phyloP scores from a whole-genome alignment of 805 yeast genomes.

The Candida ipomoeae region DNA sequence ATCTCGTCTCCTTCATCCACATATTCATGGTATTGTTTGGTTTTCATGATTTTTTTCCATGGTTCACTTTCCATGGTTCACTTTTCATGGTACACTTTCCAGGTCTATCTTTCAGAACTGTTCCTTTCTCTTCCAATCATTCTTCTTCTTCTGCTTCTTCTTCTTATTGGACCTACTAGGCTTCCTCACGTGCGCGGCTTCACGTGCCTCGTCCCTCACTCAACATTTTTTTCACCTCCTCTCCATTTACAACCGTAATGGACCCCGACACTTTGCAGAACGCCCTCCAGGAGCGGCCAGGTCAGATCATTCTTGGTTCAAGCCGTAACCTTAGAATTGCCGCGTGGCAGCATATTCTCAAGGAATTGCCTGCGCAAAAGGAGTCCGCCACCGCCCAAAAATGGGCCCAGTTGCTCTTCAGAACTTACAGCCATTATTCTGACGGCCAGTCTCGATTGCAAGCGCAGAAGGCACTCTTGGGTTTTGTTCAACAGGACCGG shows the following conservation, averaged over 20 bases:
- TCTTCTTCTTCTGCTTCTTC: no score
- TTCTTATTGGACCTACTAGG: no score
- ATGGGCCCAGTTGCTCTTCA: conserved; percentile 33
- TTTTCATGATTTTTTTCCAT: no score
- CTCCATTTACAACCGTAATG: not conserved
- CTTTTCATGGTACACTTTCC: no score
- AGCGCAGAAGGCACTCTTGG: conserved; percentile 37
- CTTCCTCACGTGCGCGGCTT: not conserved
- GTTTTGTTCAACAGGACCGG: conserved; percentile 29
- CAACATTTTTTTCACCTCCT: conserved; percentile 2
- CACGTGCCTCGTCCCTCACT: conserved; percentile 1
- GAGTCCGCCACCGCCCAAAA: conserved; percentile 17
- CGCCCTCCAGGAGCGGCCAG: conserved; percentile 17
- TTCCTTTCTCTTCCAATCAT: not conserved
- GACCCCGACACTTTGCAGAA: conserved; percentile 8
- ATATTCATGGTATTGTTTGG: no score
- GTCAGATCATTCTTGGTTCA: conserved; percentile 27
- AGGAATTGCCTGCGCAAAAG: conserved; percentile 17
- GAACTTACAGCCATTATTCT: conserved; percentile 47
- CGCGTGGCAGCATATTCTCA: conserved; percentile 27
- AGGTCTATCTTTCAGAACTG: no score
- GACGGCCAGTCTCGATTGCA: conserved; percentile 46
- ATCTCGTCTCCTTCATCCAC: no score
- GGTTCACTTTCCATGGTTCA: no score
- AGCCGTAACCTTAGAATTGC: conserved; percentile 34